Base-by-base conservation (phyloP, 179 eudicot species). In the Nepenthes alata region DNA sequence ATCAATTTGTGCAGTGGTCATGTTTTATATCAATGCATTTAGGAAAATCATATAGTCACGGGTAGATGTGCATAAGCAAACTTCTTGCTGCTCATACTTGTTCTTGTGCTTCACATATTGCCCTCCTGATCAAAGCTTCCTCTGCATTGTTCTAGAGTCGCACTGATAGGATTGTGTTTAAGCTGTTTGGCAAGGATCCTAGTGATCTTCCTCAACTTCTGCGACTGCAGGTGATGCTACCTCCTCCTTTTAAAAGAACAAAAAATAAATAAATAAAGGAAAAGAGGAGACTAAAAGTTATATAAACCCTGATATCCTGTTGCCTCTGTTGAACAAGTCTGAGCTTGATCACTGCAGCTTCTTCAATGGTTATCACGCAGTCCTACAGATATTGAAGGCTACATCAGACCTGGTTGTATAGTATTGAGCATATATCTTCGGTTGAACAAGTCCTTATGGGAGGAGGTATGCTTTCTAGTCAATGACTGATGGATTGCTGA, bases 181-280 rank as follows among this genome's bases (percentile, higher is more conserved):
- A 91, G 75, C 84, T 91, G 48, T 88, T 91, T 72, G 97, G 95
- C 2, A 91, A 91, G 81, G 87, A 82, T 68, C 97, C 97, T 11
- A 76, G 74, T 72, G 91, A 84, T 71, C 73, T 85, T 47, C 97
- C 97, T 65, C 79, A 74, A 61, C 63, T 59, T 35, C 63, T 91
- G 68, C 85, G 96, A 47, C 69, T 75, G 51, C 91, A 88, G 95
- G 97, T 91, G 25, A 25, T 25, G 25, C 1, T 41, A 13, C 34
- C 25, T 14, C 11, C 16, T 35, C 57, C 37, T 25, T 37, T 35
- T 9, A 5, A 52, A 15, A 15, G 35, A 35, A 3, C 11, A 9
- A 15, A 4, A 13, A n/a, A 4, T 52, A 13, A 2, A 52, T 2
- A 52, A n/a, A 15, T 2, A 11, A 15, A 52, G 15, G 25, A 11